Conservation (phyloP, 495 filamentous ascomycete species). For the Aspergillus steynii region DNA sequence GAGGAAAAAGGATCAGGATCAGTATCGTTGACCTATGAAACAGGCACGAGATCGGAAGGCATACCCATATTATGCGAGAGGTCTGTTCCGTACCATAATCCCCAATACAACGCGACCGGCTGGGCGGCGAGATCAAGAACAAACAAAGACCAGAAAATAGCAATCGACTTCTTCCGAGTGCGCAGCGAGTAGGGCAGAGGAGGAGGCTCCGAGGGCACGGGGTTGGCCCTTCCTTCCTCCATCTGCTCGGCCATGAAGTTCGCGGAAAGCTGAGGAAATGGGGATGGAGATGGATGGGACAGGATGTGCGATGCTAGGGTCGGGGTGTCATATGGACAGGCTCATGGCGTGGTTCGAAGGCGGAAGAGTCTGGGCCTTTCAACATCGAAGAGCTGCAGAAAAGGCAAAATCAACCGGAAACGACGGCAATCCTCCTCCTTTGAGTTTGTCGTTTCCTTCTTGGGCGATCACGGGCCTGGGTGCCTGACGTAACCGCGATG, state of each 20-base stretch:
- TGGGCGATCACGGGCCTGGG: conserved; percentile 1
- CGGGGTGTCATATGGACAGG: not conserved
- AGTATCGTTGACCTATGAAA: not conserved
- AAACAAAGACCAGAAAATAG: conserved; percentile 60
- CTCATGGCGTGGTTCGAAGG: not conserved
- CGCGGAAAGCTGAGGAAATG: not conserved
- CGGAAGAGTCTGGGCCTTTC: not conserved
- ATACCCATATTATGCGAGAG: conserved; percentile 56
- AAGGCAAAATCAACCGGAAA: not conserved
- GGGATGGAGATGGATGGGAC: not conserved
- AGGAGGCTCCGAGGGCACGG: conserved; percentile 42
- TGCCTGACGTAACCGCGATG: conserved; percentile 21
- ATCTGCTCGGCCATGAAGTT: conserved; percentile 19
- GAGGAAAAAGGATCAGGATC: conserved; percentile 9
- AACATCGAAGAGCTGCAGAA: not conserved
- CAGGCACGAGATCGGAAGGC: conserved; percentile 13
- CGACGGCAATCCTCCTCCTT: not conserved
- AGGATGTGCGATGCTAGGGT: not conserved
- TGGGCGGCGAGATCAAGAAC: conserved; percentile 54
- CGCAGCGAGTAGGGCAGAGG: conserved; percentile 57
- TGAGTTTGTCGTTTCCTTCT: conserved; percentile 3
- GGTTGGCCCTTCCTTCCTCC: conserved; percentile 34
- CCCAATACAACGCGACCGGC: conserved; percentile 58
- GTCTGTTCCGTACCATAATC: conserved; percentile 55
- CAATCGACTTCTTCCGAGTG: conserved; percentile 54